Evolutionary conservation across 306 rosid genomes (phyloP).

Genomic region (Rosa persica): DNA sequence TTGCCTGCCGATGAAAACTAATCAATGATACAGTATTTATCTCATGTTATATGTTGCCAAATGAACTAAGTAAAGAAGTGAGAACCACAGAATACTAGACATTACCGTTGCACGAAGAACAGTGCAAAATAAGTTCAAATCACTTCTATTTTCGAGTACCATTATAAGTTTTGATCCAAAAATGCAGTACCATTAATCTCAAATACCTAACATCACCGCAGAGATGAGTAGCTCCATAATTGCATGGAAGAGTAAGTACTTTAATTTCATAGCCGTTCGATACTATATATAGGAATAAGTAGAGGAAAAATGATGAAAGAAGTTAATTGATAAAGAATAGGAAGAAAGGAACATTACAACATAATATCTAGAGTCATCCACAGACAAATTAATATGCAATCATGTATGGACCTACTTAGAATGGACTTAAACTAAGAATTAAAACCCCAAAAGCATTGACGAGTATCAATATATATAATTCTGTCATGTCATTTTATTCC

Average conservation of each 20-base stretch:
- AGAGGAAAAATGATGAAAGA: not conserved
- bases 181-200: not conserved
- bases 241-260: not conserved
- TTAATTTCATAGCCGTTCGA: not conserved
- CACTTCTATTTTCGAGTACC: not conserved
- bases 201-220: not conserved
- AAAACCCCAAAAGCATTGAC: conserved; percentile 6
- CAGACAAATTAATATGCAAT: not conserved
- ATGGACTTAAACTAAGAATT: conserved; percentile 4
- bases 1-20: not conserved
- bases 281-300: not conserved
- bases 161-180: not conserved
- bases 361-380: conserved; percentile 9
- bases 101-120: not conserved
- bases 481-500: conserved; percentile 25
- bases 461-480: conserved; percentile 3
- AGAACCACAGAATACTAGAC: not conserved
- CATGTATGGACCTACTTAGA: conserved; percentile 5
- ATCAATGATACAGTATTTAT: not conserved
- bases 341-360: conserved; percentile 22
- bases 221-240: not conserved
- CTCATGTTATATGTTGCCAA: not conserved
- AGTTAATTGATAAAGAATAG: not conserved
- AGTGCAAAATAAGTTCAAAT: not conserved
- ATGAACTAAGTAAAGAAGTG: not conserved